phyloP scores from a whole-genome alignment of 306 rosid species.

The Hippophae tibetana region DNA sequence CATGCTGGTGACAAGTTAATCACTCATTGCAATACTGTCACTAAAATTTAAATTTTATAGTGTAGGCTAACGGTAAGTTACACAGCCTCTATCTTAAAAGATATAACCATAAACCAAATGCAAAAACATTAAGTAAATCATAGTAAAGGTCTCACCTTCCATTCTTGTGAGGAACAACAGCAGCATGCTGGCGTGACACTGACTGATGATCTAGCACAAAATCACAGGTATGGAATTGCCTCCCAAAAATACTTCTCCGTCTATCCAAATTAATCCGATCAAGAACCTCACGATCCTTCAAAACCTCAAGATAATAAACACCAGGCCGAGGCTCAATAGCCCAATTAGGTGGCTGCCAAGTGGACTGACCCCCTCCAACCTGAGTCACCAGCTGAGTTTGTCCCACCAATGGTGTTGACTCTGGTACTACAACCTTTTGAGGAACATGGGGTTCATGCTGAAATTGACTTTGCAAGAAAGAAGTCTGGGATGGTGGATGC shows the following conservation, averaged over 20 bases:
- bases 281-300: conserved; percentile 76
- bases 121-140: conserved; percentile 9
- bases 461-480: conserved; percentile 18
- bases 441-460: conserved; percentile 28
- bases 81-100: not conserved
- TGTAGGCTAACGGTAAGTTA: not conserved
- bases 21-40: not conserved
- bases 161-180: conserved; percentile 84
- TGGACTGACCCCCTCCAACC: conserved; percentile 79
- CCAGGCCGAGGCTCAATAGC: conserved; percentile 88
- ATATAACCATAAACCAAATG: conserved; percentile 1
- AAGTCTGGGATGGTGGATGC: conserved; percentile 25
- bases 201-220: conserved; percentile 93
- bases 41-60: not conserved
- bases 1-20: not conserved
- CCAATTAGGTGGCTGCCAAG: conserved; percentile 98
- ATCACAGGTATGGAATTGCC: conserved; percentile 77
- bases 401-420: conserved; percentile 61
- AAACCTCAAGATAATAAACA: conserved; percentile 69
- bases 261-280: conserved; percentile 66
- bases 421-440: conserved; percentile 33
- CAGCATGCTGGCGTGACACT: conserved; percentile 98
- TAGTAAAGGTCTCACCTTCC: conserved; percentile 59
- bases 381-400: conserved; percentile 57
- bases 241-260: conserved; percentile 69